Evolutionary conservation across 495 filamentous ascomycete species (phyloP), one percentile per base, ranked within the genome.

Genomic region (Ascobolus immersus): DNA sequence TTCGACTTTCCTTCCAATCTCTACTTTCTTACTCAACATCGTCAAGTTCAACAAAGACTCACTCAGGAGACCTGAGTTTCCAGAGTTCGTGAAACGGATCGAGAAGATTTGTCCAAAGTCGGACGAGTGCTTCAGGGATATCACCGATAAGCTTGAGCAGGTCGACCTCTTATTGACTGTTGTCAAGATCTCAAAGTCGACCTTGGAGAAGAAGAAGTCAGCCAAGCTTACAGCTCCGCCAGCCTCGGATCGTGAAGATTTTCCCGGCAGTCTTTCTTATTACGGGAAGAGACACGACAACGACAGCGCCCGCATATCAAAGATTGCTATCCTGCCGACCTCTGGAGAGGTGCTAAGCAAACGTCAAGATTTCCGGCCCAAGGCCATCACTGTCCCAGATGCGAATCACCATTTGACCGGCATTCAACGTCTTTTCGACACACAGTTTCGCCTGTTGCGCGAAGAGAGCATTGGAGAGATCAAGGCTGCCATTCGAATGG

Each of bases 371-470:
- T 80, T 70, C 43, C 50, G 77, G 0, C 76, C 76, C 2, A 60
- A 50, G 2, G 57, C 73, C 39, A 39, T 49, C 5, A 48, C 64
- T 4, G 33, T 41, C 0, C 54, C 59, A 24, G n/a, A 27, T 27
- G 11, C 25, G 14, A 11, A 27, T 27, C 60, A 60, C 44, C 71
- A 80, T 47, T 38, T 65, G 2, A 39, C 50, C 7, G 73, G 71
- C 5, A 53, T 73, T 8, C 49, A 47, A 2, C 64, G 72, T 0
- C 55, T 76, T 1, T 47, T 80, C 1, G 73, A 81, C 42, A 52
- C 65, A 33, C 67, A 79, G 39, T 77, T 80, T 36, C 59, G 73
- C n/a, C 57, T 79, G 4, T 49, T 75, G 6, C 56, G 71, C 8
- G 67, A 74, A 49, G 69, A 76, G 44, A 69, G 60, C 0, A 47